Evolutionary conservation across 495 filamentous ascomycete genomes (phyloP).

Genomic region (Viridothelium virens): DNA sequence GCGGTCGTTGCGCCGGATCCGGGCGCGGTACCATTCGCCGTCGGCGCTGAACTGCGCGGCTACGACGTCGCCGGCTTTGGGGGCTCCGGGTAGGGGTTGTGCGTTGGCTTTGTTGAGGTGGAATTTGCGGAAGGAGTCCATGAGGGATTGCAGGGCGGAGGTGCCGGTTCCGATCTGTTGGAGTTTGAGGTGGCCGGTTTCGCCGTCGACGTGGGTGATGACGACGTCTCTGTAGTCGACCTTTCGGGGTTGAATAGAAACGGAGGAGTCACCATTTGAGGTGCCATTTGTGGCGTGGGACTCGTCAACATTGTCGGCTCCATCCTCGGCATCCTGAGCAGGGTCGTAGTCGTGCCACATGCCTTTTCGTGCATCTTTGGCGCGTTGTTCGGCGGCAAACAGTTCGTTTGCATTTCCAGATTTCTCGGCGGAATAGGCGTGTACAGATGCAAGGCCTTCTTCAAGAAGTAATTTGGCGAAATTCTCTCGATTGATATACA

Average conservation of each 20-base stretch:
- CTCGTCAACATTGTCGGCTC: conserved; percentile 31
- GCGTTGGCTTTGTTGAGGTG: conserved; percentile 69
- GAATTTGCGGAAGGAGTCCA: conserved; percentile 80
- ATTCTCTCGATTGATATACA: conserved; percentile 92
- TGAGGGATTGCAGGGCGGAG: conserved; percentile 70
- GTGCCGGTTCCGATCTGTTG: conserved; percentile 81
- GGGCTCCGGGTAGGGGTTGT: conserved; percentile 60
- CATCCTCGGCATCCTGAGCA: conserved; percentile 55
- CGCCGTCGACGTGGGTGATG: conserved; percentile 75
- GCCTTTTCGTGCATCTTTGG: conserved; percentile 79
- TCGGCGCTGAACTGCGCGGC: conserved; percentile 83
- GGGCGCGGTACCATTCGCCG: conserved; percentile 87
- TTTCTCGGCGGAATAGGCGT: conserved; percentile 92
- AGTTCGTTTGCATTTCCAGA: conserved; percentile 82
- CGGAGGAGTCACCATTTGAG: conserved; percentile 44
- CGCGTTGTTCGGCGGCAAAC: conserved; percentile 73
- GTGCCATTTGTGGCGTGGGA: conserved; percentile 41
- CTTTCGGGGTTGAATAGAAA: conserved; percentile 39
- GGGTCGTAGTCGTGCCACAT: conserved; percentile 94
- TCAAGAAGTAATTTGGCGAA: conserved; percentile 91
- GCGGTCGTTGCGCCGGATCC: conserved; percentile 85
- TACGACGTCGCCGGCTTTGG: conserved; percentile 86
- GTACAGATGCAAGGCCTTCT: conserved; percentile 85
- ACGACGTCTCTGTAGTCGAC: conserved; percentile 89
- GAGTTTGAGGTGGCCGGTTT: conserved; percentile 68